Evolutionary conservation across 2,329 filamentous ascomycete genomes (phyloP).

Genomic region (Colletotrichum eremochloae): DNA sequence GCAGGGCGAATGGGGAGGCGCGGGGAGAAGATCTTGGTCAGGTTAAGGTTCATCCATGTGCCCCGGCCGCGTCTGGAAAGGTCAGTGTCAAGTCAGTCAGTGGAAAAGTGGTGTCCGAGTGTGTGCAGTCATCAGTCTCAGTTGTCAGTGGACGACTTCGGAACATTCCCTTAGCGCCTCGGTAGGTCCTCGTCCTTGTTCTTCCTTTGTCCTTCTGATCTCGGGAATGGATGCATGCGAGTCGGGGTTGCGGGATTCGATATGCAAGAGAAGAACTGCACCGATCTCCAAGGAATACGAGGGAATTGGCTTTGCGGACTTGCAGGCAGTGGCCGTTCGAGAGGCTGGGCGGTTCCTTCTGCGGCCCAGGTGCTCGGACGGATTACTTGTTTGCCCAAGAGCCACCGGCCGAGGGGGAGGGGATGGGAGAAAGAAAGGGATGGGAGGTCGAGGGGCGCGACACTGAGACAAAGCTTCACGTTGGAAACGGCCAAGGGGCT

Average conservation of each 20-base stretch:
- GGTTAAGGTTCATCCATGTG: slow-evolving; percentile 40
- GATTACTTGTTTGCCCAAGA: not conserved
- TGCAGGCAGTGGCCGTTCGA: not conserved
- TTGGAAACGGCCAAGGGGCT: slow-evolving; percentile 13
- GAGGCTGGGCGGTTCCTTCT: not conserved
- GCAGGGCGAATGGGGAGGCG: slow-evolving; percentile 19
- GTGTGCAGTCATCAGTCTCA: slow-evolving; percentile 10
- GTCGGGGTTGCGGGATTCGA: not conserved
- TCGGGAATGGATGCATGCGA: not conserved
- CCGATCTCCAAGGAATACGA: not conserved
- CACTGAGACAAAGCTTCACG: slow-evolving; percentile 20
- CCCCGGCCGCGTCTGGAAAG: slow-evolving; percentile 41
- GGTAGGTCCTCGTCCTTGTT: not conserved
- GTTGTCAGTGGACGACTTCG: not conserved
- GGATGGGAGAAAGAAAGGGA: not conserved
- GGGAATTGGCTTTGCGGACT: slow-evolving; percentile 4
- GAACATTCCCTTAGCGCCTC: not conserved
- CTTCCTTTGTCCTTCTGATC: not conserved
- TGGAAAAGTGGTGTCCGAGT: slow-evolving; percentile 12
- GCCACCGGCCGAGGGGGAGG: not conserved
- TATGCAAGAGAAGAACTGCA: slow-evolving; percentile 8
- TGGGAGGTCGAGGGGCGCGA: not conserved
- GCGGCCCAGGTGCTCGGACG: not conserved
- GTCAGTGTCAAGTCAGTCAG: slow-evolving; percentile 37
- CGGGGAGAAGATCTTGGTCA: slow-evolving; percentile 29